phyloP scores from a whole-genome alignment of 495 filamentous ascomycete species.

The Talaromyces liani region DNA sequence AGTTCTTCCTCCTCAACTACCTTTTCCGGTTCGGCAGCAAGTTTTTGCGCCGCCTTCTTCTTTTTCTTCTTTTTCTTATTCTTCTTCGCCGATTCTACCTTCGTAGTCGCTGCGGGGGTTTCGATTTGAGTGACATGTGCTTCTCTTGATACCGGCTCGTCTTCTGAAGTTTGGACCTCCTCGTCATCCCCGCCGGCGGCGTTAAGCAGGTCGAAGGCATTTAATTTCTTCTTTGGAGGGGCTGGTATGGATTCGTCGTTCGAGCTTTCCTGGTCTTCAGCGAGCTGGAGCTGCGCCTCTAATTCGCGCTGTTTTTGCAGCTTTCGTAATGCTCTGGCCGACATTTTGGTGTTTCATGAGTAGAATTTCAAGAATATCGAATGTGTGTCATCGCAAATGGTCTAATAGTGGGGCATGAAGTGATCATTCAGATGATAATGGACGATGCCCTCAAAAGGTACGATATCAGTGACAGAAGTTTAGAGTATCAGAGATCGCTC shows the following conservation, averaged over 20 bases:
- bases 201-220: constrained; percentile 46
- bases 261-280: constrained; percentile 41
- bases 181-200: constrained; percentile 43
- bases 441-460: background rate
- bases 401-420: background rate
- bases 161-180: constrained; percentile 28
- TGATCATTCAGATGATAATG: background rate
- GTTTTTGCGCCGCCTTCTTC: constrained; percentile 22
- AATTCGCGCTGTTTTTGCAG: constrained; percentile 58
- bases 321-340: constrained; percentile 71
- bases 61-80: constrained; percentile 44
- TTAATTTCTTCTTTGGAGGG: constrained; percentile 34
- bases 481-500: background rate
- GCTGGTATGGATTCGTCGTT: constrained; percentile 35
- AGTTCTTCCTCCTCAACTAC: constrained; percentile 29
- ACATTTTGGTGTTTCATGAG: constrained; percentile 45
- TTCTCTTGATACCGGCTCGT: constrained; percentile 18
- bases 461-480: background rate
- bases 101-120: constrained; percentile 10
- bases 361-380: background rate
- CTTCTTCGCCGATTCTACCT: constrained; percentile 19
- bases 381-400: background rate
- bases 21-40: background rate
- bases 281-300: constrained; percentile 49
- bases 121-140: constrained; percentile 11